Evolutionary conservation across 108 stramenopile genomes (phyloP), one percentile per base, ranked within the genome.

Genomic region (Cylindrotheca closterium): DNA sequence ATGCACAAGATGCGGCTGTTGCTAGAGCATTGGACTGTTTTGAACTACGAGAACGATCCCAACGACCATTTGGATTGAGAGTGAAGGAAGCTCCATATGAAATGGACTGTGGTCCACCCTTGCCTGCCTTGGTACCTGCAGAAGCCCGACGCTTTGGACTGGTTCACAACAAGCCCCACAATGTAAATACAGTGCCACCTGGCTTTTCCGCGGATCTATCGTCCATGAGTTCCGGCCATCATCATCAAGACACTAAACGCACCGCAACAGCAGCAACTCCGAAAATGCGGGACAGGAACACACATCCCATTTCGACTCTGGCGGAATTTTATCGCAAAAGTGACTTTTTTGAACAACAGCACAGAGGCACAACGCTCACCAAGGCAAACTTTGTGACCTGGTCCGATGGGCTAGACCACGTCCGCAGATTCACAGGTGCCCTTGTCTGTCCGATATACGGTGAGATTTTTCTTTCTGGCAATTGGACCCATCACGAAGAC

Each of bases 11-110:
- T 37, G 58, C 58, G 2, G 58, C 58, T 24, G 31, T 34, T 2
- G 58, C 58, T 21, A 30, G 58, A 34, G 58, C 58, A n/a, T 21
- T 59, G 18, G 58, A 59, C 37, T 15, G 33, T 3, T 34, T 59
- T 59, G 29, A 37, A 18, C 28, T 28, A 4, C 26, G 32, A 32
- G 32, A 59, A 34, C 7, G 37, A 42, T 10, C 37, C 15, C 37
- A 10, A 10, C 37, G 37, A 15, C 37, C 37, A 42, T 42, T 42
- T 7, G 37, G 37, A 42, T 10, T 7, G 37, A 7, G 37, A 42
- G 37, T 42, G 10, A 42, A 42, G 37, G 37, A 42, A 42, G 37
- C 7, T 42, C 37, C 37, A 10, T 42, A 42, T 42, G 37, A 42
- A 42, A 42, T 10, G 7, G 37, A 15, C 37, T 10, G 37, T 15